These are phyloP conservation scores for Gamsiella multidivaricata DNA, from an alignment of 192 early-diverging fungal species.

Conservation along the genomic window DNA sequence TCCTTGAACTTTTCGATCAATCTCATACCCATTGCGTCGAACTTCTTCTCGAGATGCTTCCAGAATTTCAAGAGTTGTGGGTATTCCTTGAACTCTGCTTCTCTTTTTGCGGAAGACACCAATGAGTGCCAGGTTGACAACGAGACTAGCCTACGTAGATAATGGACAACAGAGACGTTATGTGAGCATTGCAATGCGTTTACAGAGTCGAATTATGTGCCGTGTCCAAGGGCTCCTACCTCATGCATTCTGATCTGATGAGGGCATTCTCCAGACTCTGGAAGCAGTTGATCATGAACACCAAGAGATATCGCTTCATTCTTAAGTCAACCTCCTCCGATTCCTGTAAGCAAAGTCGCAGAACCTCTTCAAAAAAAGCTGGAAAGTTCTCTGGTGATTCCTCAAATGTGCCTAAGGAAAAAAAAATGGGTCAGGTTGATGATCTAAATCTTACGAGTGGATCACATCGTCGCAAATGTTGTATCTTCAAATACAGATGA, in stretches of 20 bases:
- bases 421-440: constrained; percentile 2
- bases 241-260: constrained; percentile 84
- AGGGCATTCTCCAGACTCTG: constrained; percentile 81
- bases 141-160: constrained; percentile 66
- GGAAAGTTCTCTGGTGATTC: constrained; percentile 62
- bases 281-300: constrained; percentile 88
- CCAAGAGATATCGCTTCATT: constrained; percentile 64
- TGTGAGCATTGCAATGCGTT: background rate
- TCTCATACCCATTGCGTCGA: constrained; percentile 62
- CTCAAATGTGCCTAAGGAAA: constrained; percentile 53
- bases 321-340: constrained; percentile 44
- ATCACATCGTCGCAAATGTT: background rate
- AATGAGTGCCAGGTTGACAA: constrained; percentile 83
- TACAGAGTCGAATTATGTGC: too few species aligned
- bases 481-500: background rate
- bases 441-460: too few species aligned
- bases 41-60: constrained; percentile 69
- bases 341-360: constrained; percentile 57
- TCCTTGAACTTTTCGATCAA: too few species aligned
- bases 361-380: constrained; percentile 66
- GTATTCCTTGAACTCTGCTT: constrained; percentile 68
- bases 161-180: background rate
- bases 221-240: constrained; percentile 38
- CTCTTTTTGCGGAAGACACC: constrained; percentile 55
- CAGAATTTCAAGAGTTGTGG: constrained; percentile 76